Conservation (phyloP, 179 eudicot genomes). For the Corrigiola litoralis region DNA sequence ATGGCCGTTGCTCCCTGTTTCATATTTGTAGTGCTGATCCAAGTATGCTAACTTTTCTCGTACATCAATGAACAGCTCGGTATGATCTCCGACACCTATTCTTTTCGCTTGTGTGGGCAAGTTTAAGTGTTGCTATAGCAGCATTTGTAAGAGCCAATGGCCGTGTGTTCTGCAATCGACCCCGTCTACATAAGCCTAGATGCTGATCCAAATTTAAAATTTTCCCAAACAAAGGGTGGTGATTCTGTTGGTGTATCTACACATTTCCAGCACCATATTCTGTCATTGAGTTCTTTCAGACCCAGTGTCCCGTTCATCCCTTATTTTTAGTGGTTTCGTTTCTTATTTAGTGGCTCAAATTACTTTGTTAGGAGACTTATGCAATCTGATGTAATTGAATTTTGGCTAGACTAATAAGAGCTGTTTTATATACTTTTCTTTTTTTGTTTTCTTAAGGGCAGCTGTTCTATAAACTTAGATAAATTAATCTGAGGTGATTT, state of each 20-base stretch:
- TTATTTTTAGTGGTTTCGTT: not conserved
- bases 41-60: slow-evolving; percentile 1
- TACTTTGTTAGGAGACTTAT: no score
- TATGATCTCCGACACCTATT: slow-evolving; percentile 53
- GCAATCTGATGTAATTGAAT: no score
- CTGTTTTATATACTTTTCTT: no score
- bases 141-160: slow-evolving; percentile 76
- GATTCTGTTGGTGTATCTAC: not conserved
- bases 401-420: no score
- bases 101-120: slow-evolving; percentile 77
- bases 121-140: slow-evolving; percentile 64
- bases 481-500: no score
- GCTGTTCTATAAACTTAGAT: no score
- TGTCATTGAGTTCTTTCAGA: slow-evolving; percentile 6
- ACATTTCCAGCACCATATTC: not conserved
- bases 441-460: no score
- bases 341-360: not conserved
- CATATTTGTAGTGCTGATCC: not conserved
- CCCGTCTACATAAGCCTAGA: slow-evolving; percentile 56
- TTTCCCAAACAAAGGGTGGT: not conserved
- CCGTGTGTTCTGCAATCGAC: slow-evolving; percentile 86
- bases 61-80: slow-evolving; percentile 42
- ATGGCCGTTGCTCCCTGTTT: no score
- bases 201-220: slow-evolving; percentile 10
- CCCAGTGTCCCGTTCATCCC: not conserved